phyloP scores from a whole-genome alignment of 176 grass and related monocot species.

The Ampelocalamus luodianensis region DNA sequence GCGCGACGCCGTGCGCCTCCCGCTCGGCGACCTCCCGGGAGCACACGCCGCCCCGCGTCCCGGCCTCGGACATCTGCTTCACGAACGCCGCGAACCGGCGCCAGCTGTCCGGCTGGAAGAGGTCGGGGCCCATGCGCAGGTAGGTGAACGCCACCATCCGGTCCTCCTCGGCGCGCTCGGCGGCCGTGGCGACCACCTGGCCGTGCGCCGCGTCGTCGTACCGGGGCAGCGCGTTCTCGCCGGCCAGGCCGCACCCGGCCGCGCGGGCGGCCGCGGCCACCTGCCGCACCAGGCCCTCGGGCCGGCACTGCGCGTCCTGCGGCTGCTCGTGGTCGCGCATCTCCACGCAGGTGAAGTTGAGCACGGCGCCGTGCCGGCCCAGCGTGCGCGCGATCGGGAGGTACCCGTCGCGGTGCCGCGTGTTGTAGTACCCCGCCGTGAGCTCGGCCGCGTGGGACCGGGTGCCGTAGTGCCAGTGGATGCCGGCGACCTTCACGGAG shows the following conservation, averaged over 20 bases:
- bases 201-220: conserved; percentile 69
- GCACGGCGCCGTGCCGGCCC: conserved; percentile 53
- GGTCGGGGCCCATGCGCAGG: conserved; percentile 66
- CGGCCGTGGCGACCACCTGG: conserved; percentile 62
- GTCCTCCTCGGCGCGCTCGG: conserved; percentile 39
- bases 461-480: conserved; percentile 83
- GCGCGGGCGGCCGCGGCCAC: conserved; percentile 57
- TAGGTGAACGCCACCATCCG: conserved; percentile 90
- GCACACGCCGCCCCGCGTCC: not conserved
- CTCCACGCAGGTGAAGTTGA: conserved; percentile 88
- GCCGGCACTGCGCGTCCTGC: conserved; percentile 61
- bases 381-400: conserved; percentile 51
- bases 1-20: conserved; percentile 51
- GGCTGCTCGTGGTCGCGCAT: conserved; percentile 85
- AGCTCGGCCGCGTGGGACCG: conserved; percentile 69
- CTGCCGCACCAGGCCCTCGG: conserved; percentile 69
- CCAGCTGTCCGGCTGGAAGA: conserved; percentile 75
- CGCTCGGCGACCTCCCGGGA: conserved; percentile 42
- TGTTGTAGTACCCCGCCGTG: conserved; percentile 80
- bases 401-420: conserved; percentile 64
- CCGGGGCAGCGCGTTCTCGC: conserved; percentile 74
- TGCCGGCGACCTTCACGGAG: conserved; percentile 74
- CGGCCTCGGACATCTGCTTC: conserved; percentile 25
- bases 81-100: conserved; percentile 68
- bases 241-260: conserved; percentile 53